Evolutionary conservation across 2,329 filamentous ascomycete species (phyloP), one percentile per base, ranked within the genome.

Genomic region (Sarocladium oryzae): DNA sequence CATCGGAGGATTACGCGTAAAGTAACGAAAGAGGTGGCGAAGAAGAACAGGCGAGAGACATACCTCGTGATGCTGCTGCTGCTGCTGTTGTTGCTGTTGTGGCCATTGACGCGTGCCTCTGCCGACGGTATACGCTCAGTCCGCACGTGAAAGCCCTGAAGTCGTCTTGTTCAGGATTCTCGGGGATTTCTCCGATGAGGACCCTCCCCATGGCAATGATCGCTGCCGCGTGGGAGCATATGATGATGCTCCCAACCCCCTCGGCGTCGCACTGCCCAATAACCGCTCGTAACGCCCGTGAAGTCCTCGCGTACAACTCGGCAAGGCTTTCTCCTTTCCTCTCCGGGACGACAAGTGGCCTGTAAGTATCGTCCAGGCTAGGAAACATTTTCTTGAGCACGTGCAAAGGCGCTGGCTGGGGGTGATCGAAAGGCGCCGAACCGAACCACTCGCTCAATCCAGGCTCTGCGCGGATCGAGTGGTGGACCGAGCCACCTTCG

Each of bases 391-490:
- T 66, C 54, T 79, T 77, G 54, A 99, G 76, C 30, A 78, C 71
- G 24, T 74, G 60, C 13, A 84, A 71, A 3, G 79, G 69, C 2
- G 89, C 88, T 2, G 92, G 89, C 15, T 78, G 76, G 1, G 93
- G 93, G 62, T 97, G 93, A 51, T 87, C 78, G 67, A 96, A 96
- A 54, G 83, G 82, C 15, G 91, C 89, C 45, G 82, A 77, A 23
- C 93, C 93, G 66, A 93, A 97, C 86, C 93, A 97, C 72, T 99
- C 93, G 55, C 88, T 85, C 35, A 84, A 60, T 11, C 79, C 80
- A 52, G 73, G 69, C 58, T 85, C 81, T 45, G 74, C 76, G 32
- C 77, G 73, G 54, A 84, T 76, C 35, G 62, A 67, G 52, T 68
- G 58, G 23, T 63, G 57, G 37, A 58, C 56, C 55, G 53, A 52